Evolutionary conservation across 2,329 filamentous ascomycete species (phyloP), one percentile per base, ranked within the genome.

Genomic region (Pestalotiopsis sp.): DNA sequence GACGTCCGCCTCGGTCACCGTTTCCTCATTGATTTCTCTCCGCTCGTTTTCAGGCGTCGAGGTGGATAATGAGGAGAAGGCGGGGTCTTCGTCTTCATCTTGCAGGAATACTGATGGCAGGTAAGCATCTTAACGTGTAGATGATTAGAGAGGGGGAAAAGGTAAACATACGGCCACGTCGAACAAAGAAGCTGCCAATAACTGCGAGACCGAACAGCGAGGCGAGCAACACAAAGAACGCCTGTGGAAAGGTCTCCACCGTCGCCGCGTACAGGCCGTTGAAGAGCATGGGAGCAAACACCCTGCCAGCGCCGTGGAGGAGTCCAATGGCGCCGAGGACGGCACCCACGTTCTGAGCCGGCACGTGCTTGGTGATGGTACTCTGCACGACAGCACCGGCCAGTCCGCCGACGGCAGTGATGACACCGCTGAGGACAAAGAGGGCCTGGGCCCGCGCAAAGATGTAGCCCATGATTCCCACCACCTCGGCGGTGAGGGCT

Each of bases 271-370:
- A 99, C 11, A 98, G 88, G 4, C 93, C 88, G 75, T 96, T 97
- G 80, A 98, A 97, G 1, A 95, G 76, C 0, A 93, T 87, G 0
- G 96, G 96, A 0, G 92, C 91, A 13, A 97, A 78, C 2, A 98
- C 90, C 70, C 94, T 86, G 3, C 93, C 89, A 45, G 97, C 81
- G 1, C 94, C 92, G 80, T 98, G 95, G 68, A 98, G 81, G 70
- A 98, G 84, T 0, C 95, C 96, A 17, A 91, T 92, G 1, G 94
- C 95, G 25, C 96, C 96, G 0, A 99, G 86, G n/a, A 98, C 83
- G 78, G 96, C 91, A 0, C 96, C 96, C 0, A 96, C 91, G 61
- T 88, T 88, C 71, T 96, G 92, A 0, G 90, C 85, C 0, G 95
- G 93, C 0, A 98, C 91, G 78, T 98, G 96, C 78, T 98, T 98